Base-by-base conservation (phyloP, 176 grass and related monocot genomes). In the Zoysia pacifica region DNA sequence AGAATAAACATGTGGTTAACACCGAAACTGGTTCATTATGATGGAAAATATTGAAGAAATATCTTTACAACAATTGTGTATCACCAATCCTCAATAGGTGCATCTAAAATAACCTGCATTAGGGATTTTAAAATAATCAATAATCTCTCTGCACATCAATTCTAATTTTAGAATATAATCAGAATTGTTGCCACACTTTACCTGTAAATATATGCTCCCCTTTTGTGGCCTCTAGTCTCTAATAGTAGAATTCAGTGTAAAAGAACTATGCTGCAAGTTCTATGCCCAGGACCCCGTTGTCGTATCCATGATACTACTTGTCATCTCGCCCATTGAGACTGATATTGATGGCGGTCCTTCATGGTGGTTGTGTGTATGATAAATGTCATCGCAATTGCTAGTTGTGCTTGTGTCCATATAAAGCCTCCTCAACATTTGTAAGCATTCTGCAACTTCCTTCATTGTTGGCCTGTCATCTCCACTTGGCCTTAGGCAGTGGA, bases 371-470 rank as follows among this genome's bases (percentile, higher is more conserved):
- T 70, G 43, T 62, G 67, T 43, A 62, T 40, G 61, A n/a, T 47
- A 47, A n/a, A 11, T 60, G 2, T 60, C 14, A 48, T 70, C 55
- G 8, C 5, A 55, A 9, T 19, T 67, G 49, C 2, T 71, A 49
- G 20, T 39, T 49, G 15, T 5, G 1, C 61, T 39, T 49, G 15
- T 5, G 1, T 71, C 40, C 67, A 81, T 61, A 61, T 61, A 61
- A 61, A 69, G 39, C 55, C 64, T 79, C 35, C 40, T 79, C 40
- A 79, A 45, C 65, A 79, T 45, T 11, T 79, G 77, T 68, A 79
- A 16, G 12, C 37, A 37, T 39, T 78, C 76, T 52, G 76, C 62
- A 52, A 78, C 76, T 67, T 67, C 76, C 62, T 78, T 78, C 76
- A 79, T 79, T 4, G 48, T 79, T 44, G 62, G 76, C 6, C 76